Evolutionary conservation across 2,329 filamentous ascomycete genomes (phyloP).

Genomic region (Domatiomyces catenatus): DNA sequence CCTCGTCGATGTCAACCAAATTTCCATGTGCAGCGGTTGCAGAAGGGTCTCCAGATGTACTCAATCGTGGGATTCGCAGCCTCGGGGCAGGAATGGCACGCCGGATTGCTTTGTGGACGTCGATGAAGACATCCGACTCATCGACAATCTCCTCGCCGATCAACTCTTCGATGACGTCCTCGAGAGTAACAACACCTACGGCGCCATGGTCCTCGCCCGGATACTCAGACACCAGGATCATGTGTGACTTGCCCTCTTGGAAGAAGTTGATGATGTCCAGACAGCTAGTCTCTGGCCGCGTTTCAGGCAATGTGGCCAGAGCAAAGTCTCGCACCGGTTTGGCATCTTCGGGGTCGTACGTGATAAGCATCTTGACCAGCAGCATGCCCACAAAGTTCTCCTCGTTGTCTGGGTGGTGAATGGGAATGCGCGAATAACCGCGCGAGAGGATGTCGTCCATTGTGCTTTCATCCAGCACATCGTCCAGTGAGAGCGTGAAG

Average conservation of each 20-base stretch:
- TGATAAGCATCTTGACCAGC: constrained; percentile 95
- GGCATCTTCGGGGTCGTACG: constrained; percentile 89
- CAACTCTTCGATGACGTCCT: constrained; percentile 95
- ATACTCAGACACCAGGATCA: constrained; percentile 84
- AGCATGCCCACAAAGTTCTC: constrained; percentile 95
- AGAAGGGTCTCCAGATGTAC: constrained; percentile 30
- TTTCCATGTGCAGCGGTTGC: constrained; percentile 19
- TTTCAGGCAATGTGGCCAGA: constrained; percentile 86
- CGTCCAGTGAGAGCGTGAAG: constrained; percentile 91
- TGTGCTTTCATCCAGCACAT: constrained; percentile 77
- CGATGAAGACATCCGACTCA: constrained; percentile 94
- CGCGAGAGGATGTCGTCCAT: constrained; percentile 89
- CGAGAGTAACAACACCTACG: constrained; percentile 82
- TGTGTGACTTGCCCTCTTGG: constrained; percentile 97
- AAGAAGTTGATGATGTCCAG: constrained; percentile 99
- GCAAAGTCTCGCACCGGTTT: constrained; percentile 79
- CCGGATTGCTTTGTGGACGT: constrained; percentile 94
- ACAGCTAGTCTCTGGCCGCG: constrained; percentile 86
- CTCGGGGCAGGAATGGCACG: constrained; percentile 74
- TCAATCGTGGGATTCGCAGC: constrained; percentile 47
- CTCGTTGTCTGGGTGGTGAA: constrained; percentile 69
- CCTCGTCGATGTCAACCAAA: constrained; percentile 33
- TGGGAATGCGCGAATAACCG: constrained; percentile 90
- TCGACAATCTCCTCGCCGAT: constrained; percentile 99
- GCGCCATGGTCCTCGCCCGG: constrained; percentile 86